Conservation (phyloP, 306 rosid genomes). For the Castanospermum australe region DNA sequence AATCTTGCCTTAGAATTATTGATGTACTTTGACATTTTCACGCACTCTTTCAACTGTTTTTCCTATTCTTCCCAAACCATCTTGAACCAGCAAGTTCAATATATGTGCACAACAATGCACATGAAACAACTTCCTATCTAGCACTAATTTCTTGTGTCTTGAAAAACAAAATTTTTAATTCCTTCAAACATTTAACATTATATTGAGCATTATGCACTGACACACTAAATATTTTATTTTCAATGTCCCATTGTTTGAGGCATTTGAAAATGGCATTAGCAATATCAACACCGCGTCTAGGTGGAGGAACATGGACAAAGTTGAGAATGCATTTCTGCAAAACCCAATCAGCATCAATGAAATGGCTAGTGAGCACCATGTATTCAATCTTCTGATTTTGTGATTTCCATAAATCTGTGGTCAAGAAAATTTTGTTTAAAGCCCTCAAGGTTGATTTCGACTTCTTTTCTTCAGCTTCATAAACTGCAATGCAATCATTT, state of each 20-base stretch:
- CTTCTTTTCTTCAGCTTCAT: not conserved
- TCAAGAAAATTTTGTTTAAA: not conserved
- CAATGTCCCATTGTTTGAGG: not conserved
- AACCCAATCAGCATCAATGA: not conserved
- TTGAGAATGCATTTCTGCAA: not conserved
- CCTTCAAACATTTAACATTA: not conserved
- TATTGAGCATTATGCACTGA: not conserved
- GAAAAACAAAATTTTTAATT: not conserved
- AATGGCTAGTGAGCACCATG: not conserved
- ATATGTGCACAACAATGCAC: not conserved
- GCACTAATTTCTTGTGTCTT: not conserved
- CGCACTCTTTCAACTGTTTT: not conserved
- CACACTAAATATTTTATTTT: not conserved
- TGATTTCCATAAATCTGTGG: not conserved
- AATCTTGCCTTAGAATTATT: not conserved
- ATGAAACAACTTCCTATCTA: not conserved
- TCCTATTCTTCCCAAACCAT: not conserved
- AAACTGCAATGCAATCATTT: not conserved
- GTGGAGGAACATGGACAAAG: not conserved
- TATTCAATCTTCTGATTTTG: not conserved
- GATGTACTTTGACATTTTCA: slow-evolving; percentile 6
- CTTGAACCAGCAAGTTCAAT: not conserved
- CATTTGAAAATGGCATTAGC: not conserved
- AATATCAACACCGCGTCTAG: not conserved
- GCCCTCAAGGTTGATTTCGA: not conserved